Evolutionary conservation across 2,329 filamentous ascomycete species (phyloP).

Genomic region (Sporothrix protearum): DNA sequence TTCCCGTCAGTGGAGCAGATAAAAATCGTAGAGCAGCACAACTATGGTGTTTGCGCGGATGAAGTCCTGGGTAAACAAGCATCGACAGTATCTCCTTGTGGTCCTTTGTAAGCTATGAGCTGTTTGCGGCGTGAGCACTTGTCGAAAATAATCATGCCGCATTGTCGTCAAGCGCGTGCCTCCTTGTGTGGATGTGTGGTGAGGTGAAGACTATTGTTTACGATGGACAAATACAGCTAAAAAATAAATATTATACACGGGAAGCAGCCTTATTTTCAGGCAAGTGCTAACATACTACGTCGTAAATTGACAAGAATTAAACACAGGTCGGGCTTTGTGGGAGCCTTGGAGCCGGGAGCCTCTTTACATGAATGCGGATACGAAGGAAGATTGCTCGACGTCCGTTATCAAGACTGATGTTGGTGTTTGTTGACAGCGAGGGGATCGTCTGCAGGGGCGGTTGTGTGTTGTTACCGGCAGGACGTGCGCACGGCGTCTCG

Average conservation of each 20-base stretch:
- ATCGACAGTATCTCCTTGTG: background rate
- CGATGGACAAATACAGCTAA: background rate
- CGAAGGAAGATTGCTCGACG: background rate
- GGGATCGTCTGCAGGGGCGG: constrained; percentile 12
- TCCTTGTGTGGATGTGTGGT: background rate
- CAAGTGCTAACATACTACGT: too few species aligned
- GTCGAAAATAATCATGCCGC: background rate
- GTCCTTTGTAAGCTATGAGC: background rate
- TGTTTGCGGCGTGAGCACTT: background rate
- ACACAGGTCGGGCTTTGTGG: background rate
- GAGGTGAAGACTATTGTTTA: background rate
- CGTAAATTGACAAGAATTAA: background rate
- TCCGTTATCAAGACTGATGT: background rate
- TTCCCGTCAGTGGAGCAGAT: background rate
- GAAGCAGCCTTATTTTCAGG: too few species aligned
- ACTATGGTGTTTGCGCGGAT: background rate
- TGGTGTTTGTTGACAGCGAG: background rate
- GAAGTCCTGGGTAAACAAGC: background rate
- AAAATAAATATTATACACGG: too few species aligned
- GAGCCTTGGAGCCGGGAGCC: too few species aligned
- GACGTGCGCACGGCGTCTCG: background rate
- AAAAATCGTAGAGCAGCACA: too few species aligned
- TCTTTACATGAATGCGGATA: background rate
- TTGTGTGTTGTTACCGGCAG: background rate
- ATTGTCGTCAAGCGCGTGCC: background rate